phyloP scores from a whole-genome alignment of 2,329 filamentous ascomycete species.

The Colletotrichum acutatum region DNA sequence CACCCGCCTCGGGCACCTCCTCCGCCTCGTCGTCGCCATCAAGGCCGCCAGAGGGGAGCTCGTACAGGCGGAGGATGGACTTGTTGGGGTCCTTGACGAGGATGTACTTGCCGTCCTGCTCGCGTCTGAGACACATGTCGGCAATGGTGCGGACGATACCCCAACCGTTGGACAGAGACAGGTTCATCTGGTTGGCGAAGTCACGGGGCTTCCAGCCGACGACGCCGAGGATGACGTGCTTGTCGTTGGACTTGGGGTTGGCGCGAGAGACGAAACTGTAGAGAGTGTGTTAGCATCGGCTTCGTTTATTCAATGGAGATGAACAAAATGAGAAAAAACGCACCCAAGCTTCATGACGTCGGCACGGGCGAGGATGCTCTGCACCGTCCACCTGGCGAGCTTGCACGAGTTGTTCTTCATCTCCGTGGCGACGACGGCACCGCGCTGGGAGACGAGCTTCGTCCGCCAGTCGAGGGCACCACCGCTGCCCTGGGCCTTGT shows the following conservation, averaged over 20 bases:
- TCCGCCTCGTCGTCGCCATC: slow-evolving; percentile 88
- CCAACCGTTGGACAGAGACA: slow-evolving; percentile 97
- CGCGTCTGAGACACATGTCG: slow-evolving; percentile 86
- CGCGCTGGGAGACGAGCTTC: slow-evolving; percentile 93
- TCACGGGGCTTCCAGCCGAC: slow-evolving; percentile 98
- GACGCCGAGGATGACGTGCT: slow-evolving; percentile 95
- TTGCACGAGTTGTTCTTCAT: slow-evolving; percentile 99
- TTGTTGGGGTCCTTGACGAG: slow-evolving; percentile 95
- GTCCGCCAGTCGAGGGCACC: slow-evolving; percentile 96
- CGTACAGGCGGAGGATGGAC: slow-evolving; percentile 91
- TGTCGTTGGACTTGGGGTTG: slow-evolving; percentile 91
- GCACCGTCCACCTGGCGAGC: slow-evolving; percentile 95
- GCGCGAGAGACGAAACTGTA: slow-evolving; percentile 90
- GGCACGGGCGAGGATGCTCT: slow-evolving; percentile 96
- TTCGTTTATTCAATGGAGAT: no score
- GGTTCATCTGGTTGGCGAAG: slow-evolving; percentile 97
- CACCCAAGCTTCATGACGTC: slow-evolving; percentile 98
- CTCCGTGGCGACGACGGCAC: slow-evolving; percentile 97
- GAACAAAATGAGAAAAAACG: no score
- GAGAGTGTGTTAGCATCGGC: slow-evolving; percentile 40
- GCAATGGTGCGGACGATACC: slow-evolving; percentile 98
- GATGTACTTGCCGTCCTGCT: slow-evolving; percentile 81
- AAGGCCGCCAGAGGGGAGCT: slow-evolving; percentile 87
- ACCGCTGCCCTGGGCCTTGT: slow-evolving; percentile 94
- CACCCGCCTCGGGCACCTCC: slow-evolving; percentile 61